A percentile compares a stretch with the other conserved stretches of the same genome.
Conservation (phyloP, 768 basidiomycete genomes). For the Candolleomyces efflorescens region DNA sequence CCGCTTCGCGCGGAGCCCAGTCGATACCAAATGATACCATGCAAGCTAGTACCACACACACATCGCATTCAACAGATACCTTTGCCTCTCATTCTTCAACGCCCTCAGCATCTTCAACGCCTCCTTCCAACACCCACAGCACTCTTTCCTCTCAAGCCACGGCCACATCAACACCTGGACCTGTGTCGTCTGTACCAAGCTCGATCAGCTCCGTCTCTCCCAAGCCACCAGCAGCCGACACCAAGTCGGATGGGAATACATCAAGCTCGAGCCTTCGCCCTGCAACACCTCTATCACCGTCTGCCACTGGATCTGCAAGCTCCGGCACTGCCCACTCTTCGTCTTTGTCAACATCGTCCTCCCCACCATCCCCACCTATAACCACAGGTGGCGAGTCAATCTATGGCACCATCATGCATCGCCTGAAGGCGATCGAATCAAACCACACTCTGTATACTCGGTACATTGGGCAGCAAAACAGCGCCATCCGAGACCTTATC, state of each 20-base stretch:
- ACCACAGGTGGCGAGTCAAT: constrained; percentile 76
- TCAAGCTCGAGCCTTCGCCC: constrained; percentile 4
- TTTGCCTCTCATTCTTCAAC: constrained; percentile 3
- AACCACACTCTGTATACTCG: constrained; percentile 81
- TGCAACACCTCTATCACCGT: background rate
- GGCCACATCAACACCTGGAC: background rate
- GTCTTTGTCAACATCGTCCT: constrained; percentile 11
- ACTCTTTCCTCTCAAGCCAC: background rate
- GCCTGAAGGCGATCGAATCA: constrained; percentile 76
- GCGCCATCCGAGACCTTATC: constrained; percentile 69
- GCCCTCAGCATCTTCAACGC: background rate
- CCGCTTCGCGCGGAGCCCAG: background rate
- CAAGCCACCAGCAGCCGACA: background rate
- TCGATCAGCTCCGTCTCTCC: constrained; percentile 5
- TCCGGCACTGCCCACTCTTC: constrained; percentile 11
- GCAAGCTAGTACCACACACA: background rate
- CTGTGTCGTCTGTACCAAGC: background rate
- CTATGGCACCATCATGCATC: constrained; percentile 94
- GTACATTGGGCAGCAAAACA: constrained; percentile 89
- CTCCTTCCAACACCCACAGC: background rate
- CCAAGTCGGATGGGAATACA: constrained; percentile 3
- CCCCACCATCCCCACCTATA: constrained; percentile 10
- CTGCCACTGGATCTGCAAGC: constrained; percentile 5
- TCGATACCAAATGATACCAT: background rate
- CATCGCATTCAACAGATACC: constrained; percentile 12